Evolutionary conservation across 352 stramenopile species (phyloP).

Genomic region (Pythium volutum): DNA sequence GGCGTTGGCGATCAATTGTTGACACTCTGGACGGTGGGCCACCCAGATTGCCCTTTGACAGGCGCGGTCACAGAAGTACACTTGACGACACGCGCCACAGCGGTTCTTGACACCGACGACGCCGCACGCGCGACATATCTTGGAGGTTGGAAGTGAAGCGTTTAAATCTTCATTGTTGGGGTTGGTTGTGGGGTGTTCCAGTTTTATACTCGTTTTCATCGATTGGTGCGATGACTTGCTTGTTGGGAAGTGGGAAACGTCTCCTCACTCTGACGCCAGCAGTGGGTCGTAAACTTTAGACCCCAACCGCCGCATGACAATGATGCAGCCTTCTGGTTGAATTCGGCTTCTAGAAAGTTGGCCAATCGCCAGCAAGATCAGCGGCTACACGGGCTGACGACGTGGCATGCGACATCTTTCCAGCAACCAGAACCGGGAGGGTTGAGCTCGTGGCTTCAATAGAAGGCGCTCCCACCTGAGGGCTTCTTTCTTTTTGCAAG

Average conservation of each 20-base stretch:
- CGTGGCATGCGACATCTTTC: conserved; percentile 13
- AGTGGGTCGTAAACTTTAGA: neutral
- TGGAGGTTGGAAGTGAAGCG: conserved; percentile 5
- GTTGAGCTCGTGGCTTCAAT: conserved; percentile 17
- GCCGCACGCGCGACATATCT: conserved; percentile 47
- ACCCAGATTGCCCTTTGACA: conserved; percentile 69
- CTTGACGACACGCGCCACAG: conserved; percentile 63
- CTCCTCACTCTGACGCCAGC: neutral
- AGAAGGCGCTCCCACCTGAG: conserved; percentile 4
- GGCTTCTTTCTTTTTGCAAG: conserved; percentile 17
- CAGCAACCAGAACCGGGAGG: neutral
- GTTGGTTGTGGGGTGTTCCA: conserved; percentile 1
- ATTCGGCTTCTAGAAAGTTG: conserved; percentile 21
- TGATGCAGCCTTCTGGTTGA: conserved; percentile 11
- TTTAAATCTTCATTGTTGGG: conserved; percentile 17
- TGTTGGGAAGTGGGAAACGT: conserved; percentile 11
- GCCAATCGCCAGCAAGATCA: conserved; percentile 7
- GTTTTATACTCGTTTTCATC: conserved; percentile 24
- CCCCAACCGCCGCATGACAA: neutral
- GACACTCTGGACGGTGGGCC: conserved; percentile 41
- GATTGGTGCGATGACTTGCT: neutral
- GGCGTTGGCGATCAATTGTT: conserved; percentile 8
- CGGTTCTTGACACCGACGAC: conserved; percentile 51
- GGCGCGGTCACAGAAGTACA: conserved; percentile 77
- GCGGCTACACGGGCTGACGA: conserved; percentile 14